These are phyloP conservation scores for Skeletonema grethae DNA, from an alignment of 108 stramenopile species.

Conservation along the genomic window DNA sequence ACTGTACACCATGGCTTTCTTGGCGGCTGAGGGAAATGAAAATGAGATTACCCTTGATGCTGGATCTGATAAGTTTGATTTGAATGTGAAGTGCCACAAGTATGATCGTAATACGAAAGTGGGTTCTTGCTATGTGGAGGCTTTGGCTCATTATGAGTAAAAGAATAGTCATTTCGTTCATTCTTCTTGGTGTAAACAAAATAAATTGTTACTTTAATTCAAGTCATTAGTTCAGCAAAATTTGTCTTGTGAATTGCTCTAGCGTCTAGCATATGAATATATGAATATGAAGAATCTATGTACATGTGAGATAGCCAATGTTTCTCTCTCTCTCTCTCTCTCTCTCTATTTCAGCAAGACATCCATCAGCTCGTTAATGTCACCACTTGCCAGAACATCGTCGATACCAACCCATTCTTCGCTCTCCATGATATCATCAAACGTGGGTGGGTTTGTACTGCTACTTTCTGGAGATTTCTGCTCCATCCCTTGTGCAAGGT, in stretches of 20 bases:
- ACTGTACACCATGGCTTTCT: constrained; percentile 86
- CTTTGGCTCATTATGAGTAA: constrained; percentile 68
- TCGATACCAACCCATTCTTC: constrained; percentile 19
- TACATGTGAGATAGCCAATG: background rate
- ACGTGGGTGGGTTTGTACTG: constrained; percentile 12
- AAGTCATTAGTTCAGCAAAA: background rate
- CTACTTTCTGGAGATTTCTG: background rate
- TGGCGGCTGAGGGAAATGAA: constrained; percentile 63
- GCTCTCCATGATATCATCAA: constrained; percentile 26
- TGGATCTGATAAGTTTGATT: constrained; percentile 57
- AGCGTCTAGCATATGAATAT: background rate
- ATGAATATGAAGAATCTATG: background rate
- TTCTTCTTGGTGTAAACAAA: background rate
- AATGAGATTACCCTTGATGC: constrained; percentile 64
- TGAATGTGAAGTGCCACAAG: constrained; percentile 75
- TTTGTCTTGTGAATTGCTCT: background rate
- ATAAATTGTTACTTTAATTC: background rate
- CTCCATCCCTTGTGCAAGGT: background rate
- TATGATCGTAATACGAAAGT: constrained; percentile 61
- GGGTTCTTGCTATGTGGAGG: constrained; percentile 78
- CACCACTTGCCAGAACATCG: constrained; percentile 9
- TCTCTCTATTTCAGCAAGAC: background rate
- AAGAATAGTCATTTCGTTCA: background rate
- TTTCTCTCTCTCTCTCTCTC: no score
- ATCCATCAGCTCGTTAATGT: constrained; percentile 7